Evolutionary conservation across 495 filamentous ascomycete species (phyloP).

Genomic region (Jackrogersella minutella): DNA sequence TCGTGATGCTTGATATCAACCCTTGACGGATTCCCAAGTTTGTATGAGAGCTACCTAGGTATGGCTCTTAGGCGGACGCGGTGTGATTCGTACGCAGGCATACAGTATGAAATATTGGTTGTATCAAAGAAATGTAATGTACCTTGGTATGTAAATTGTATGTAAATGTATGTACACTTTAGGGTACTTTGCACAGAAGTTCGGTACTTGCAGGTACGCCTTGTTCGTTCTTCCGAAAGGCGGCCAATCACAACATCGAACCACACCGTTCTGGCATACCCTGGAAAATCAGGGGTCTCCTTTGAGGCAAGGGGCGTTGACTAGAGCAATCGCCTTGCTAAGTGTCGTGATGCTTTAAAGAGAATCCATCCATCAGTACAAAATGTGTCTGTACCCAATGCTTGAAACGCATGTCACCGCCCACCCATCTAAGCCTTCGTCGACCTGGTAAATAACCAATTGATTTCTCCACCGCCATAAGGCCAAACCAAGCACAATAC

Average conservation of each 20-base stretch:
- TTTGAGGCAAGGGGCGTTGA: conserved; percentile 36
- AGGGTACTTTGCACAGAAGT: conserved; percentile 25
- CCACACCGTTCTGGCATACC: conserved; percentile 18
- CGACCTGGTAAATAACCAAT: conserved; percentile 9
- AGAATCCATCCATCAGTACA: conserved; percentile 9
- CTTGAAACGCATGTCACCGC: conserved; percentile 4
- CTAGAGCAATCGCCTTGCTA: conserved; percentile 21
- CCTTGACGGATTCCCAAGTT: neutral
- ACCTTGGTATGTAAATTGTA: too few species aligned
- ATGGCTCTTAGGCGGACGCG: conserved; percentile 1
- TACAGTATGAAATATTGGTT: conserved; percentile 23
- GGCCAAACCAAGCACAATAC: neutral
- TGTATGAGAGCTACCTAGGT: neutral
- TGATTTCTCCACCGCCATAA: neutral
- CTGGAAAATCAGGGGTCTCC: conserved; percentile 35
- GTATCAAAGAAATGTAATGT: conserved; percentile 10
- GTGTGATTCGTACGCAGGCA: conserved; percentile 17
- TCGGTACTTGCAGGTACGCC: conserved; percentile 39
- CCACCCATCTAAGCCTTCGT: neutral
- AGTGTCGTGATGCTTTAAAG: conserved; percentile 20
- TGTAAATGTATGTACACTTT: conserved; percentile 11
- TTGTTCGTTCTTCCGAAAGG: conserved; percentile 31
- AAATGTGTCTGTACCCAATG: conserved; percentile 5
- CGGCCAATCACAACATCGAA: conserved; percentile 32
- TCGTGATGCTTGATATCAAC: conserved; percentile 7